These are phyloP conservation scores for Bondarzewia mesenterica DNA, from an alignment of 1,284 basidiomycete species.

Conservation along the genomic window DNA sequence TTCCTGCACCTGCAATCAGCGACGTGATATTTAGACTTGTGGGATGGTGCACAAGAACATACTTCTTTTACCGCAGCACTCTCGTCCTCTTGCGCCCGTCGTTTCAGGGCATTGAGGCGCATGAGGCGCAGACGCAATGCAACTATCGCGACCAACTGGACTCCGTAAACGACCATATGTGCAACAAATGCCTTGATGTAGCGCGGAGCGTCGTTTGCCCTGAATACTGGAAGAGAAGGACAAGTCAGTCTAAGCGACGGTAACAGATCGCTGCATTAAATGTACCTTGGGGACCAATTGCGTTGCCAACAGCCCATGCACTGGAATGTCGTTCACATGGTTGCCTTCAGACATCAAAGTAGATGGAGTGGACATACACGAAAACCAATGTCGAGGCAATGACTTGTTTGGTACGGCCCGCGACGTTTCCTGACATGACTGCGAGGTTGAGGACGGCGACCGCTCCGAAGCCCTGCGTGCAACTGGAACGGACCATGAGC, in stretches of 20 bases:
- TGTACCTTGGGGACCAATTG: constrained; percentile 37
- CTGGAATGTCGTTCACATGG: constrained; percentile 13
- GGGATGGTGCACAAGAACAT: neutral
- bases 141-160: constrained; percentile 35
- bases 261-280: neutral
- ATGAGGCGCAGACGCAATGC: constrained; percentile 35
- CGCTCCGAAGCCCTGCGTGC: constrained; percentile 30
- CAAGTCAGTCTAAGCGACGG: neutral
- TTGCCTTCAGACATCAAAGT: neutral
- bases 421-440: constrained; percentile 39
- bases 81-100: constrained; percentile 26
- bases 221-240: constrained; percentile 28
- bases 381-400: constrained; percentile 37
- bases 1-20: constrained; percentile 15
- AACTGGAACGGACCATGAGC: constrained; percentile 19
- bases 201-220: constrained; percentile 35
- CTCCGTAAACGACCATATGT: constrained; percentile 40
- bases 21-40: too few species aligned
- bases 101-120: constrained; percentile 36
- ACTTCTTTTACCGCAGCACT: constrained; percentile 15
- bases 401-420: constrained; percentile 40
- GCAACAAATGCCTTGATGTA: constrained; percentile 41
- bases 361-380: constrained; percentile 19
- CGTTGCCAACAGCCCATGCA: constrained; percentile 43
- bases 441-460: constrained; percentile 29